phyloP scores from a whole-genome alignment of 2,329 filamentous ascomycete species.

The Pseudogymnoascus sp. region DNA sequence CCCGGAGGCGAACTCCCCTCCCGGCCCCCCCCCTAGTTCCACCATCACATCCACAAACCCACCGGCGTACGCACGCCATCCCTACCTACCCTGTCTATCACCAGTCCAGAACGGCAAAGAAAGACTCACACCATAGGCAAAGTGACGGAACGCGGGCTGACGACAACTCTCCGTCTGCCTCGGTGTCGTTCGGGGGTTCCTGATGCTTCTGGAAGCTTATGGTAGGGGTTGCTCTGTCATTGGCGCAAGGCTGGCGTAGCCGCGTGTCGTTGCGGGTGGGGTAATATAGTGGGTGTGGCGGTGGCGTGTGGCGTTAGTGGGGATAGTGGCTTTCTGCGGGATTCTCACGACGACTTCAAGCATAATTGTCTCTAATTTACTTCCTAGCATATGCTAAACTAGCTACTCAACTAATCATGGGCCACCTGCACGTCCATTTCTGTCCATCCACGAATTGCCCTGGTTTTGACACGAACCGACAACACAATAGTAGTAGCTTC shows the following conservation, averaged over 20 bases:
- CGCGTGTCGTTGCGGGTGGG: slow-evolving; percentile 4
- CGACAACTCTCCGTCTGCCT: slow-evolving; percentile 16
- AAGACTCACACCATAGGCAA: not conserved
- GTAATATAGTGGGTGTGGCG: not conserved
- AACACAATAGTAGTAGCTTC: too few species aligned
- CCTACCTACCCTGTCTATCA: not conserved
- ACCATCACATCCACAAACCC: not conserved
- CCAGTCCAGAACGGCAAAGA: not conserved
- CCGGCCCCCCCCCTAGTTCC: not conserved
- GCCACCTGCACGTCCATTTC: too few species aligned
- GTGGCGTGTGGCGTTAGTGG: not conserved
- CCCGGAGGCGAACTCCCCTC: not conserved
- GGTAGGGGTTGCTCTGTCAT: not conserved
- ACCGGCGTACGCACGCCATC: not conserved
- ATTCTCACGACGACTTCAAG: not conserved
- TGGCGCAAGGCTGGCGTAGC: slow-evolving; percentile 6
- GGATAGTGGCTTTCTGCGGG: not conserved
- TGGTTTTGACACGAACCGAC: too few species aligned
- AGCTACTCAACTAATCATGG: too few species aligned
- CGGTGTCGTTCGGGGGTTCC: slow-evolving; percentile 15
- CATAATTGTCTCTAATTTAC: too few species aligned
- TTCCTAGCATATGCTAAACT: too few species aligned
- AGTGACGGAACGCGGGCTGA: not conserved
- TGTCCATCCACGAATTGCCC: too few species aligned
- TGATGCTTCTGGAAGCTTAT: slow-evolving; percentile 1